These are phyloP conservation scores for Pleurotus sapidus DNA, from an alignment of 768 basidiomycete genomes.

Conservation along the genomic window DNA sequence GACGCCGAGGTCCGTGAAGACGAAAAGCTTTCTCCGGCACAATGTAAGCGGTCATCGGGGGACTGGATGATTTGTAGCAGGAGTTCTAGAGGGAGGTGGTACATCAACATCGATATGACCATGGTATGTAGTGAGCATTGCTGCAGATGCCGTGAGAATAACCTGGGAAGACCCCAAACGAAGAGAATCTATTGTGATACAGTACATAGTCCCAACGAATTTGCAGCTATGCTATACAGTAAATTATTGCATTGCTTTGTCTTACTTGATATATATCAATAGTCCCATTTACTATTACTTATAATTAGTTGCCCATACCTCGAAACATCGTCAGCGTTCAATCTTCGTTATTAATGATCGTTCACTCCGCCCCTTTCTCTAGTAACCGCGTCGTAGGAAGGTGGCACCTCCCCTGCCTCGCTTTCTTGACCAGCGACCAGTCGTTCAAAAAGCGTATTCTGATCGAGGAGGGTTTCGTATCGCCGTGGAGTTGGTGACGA, in stretches of 20 bases:
- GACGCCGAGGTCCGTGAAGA: no score
- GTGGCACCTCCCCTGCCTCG: constrained; percentile 81
- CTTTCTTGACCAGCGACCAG: constrained; percentile 82
- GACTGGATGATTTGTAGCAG: no score
- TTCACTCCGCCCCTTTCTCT: neutral
- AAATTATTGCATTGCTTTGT: no score
- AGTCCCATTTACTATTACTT: neutral
- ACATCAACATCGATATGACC: no score
- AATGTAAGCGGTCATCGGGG: no score
- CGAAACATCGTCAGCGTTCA: neutral
- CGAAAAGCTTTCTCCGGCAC: no score
- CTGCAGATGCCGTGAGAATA: no score
- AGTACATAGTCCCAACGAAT: neutral
- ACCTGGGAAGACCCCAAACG: no score
- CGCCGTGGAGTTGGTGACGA: constrained; percentile 26
- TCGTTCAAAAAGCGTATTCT: constrained; percentile 64
- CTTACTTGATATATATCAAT: neutral
- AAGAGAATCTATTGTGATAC: neutral
- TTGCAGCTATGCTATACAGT: no score
- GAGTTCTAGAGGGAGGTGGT: no score
- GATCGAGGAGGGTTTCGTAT: constrained; percentile 35
- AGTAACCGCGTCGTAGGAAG: constrained; percentile 51
- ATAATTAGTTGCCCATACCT: neutral
- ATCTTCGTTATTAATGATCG: neutral
- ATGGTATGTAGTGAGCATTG: no score